Evolutionary conservation across 805 yeast genomes (phyloP).

Genomic region (Maudiozyma serrabonitensis): DNA sequence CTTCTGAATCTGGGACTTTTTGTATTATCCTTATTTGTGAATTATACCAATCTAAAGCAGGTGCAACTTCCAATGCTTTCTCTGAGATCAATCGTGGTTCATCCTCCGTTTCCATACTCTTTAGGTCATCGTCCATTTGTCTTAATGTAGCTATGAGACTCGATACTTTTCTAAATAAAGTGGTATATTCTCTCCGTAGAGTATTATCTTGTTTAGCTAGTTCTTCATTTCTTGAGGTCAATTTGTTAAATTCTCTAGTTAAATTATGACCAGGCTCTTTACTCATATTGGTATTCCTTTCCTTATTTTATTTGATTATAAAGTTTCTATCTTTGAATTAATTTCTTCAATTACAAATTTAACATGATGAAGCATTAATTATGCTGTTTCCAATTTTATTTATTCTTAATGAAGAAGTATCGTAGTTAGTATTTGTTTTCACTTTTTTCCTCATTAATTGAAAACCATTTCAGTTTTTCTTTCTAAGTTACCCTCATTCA

Average conservation of each 20-base stretch:
- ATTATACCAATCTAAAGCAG: constrained; percentile 24
- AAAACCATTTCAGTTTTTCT: too few species aligned
- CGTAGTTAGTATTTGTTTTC: too few species aligned
- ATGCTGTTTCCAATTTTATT: too few species aligned
- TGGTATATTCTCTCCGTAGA: constrained; percentile 25
- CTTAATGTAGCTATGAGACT: constrained; percentile 17
- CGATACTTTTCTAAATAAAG: constrained; percentile 23
- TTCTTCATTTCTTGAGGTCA: constrained; percentile 24
- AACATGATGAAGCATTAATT: too few species aligned
- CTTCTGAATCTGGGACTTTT: constrained; percentile 1
- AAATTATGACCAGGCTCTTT: neutral
- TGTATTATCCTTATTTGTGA: constrained; percentile 10
- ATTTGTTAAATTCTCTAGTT: constrained; percentile 7
- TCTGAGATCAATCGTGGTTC: constrained; percentile 10
- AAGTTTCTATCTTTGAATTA: too few species aligned
- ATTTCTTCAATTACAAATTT: too few species aligned
- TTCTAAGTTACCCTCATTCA: too few species aligned
- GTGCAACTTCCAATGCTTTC: constrained; percentile 11
- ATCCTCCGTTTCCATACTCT: constrained; percentile 1
- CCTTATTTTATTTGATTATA: neutral
- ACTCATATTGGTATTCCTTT: neutral
- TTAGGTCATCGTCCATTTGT: constrained; percentile 3
- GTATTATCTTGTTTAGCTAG: constrained; percentile 23
- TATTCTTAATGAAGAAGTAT: too few species aligned
- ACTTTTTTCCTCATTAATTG: too few species aligned